Evolutionary conservation across 352 stramenopile species (phyloP).

Genomic region (Peronosclerospora sorghi): DNA sequence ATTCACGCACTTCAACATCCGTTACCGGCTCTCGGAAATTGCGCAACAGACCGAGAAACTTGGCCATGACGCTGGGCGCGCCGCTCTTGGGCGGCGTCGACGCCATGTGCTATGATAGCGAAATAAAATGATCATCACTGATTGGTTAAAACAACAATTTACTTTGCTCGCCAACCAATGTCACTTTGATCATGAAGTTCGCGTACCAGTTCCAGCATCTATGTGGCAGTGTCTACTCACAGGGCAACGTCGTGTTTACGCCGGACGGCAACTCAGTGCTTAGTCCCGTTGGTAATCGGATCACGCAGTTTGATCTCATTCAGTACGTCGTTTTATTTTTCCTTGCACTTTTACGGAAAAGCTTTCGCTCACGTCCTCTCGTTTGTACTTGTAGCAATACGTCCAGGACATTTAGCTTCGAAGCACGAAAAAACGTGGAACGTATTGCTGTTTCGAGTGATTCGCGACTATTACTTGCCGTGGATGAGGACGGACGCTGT

Average conservation of each 20-base stretch:
- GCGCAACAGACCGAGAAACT: conserved; percentile 66
- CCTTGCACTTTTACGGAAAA: too few species aligned
- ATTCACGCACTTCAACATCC: conserved; percentile 68
- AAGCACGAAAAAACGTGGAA: conserved; percentile 86
- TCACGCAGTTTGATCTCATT: conserved; percentile 91
- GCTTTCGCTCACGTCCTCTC: too few species aligned
- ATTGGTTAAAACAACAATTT: conserved; percentile 25
- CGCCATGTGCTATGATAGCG: conserved; percentile 19
- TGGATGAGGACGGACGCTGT: conserved; percentile 86
- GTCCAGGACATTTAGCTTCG: conserved; percentile 85
- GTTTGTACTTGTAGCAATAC: conserved; percentile 62
- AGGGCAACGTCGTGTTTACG: conserved; percentile 90
- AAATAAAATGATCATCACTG: background rate
- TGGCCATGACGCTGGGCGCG: conserved; percentile 33
- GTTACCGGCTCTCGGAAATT: conserved; percentile 75
- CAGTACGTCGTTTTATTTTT: conserved; percentile 44
- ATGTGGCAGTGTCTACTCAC: conserved; percentile 88
- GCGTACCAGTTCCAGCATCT: conserved; percentile 89
- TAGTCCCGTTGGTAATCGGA: conserved; percentile 89
- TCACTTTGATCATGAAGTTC: conserved; percentile 66
- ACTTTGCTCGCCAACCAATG: conserved; percentile 27
- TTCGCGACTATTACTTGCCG: conserved; percentile 78
- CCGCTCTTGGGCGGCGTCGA: conserved; percentile 15
- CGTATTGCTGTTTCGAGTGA: conserved; percentile 82
- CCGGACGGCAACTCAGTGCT: conserved; percentile 88